Evolutionary conservation across 164 flowering plant species (phyloP), one percentile per base, ranked within the genome.

Genomic region (Magnolia changhungtana): DNA sequence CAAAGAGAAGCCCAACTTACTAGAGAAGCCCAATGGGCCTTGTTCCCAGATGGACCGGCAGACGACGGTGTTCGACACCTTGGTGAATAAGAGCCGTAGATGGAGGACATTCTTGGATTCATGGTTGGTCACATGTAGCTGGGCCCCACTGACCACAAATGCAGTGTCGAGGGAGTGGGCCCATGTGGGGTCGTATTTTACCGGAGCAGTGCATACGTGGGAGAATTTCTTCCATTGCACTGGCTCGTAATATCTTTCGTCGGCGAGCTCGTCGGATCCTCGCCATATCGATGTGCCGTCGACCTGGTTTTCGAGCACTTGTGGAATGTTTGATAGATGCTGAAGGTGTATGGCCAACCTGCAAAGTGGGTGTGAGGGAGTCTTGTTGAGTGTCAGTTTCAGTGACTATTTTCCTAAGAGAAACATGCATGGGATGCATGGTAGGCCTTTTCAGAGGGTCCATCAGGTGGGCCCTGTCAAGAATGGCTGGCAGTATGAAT

Each of bases 271-370:
- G 9, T 86, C 87, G 1, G 91, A 81, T 49, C 88, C 85, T 72
- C 79, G 76, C 89, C 92, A 89, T 24, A 67, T 16, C 19, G 61
- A 55, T 11, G 16, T 10, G 61, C 1, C 61, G 58, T 72, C 82
- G 3, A 90, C 76, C 50, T 85, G 86, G 86, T 85, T 81, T 68
- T 81, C 79, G 23, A 91, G 82, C 67, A 84, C 75, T 4, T 59
- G 18, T 10, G 95, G 92, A 0, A 81, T 82, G 50, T 70, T 85
- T 31, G 88, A 78, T 58, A 92, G 80, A 64, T 95, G 94, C 70
- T 95, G 90, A 18, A 91, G 87, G 80, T 94, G 98, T 50, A 92
- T 83, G 37, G 89, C 97, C 78, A 92, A 76, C 87, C 94, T 92
- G 89, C 61, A 16, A 4, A 37, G 45, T 37, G 45, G 45, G 4